Evolutionary conservation across 2,329 filamentous ascomycete species (phyloP), one percentile per base, ranked within the genome.

Genomic region (Podosphaera fusca): DNA sequence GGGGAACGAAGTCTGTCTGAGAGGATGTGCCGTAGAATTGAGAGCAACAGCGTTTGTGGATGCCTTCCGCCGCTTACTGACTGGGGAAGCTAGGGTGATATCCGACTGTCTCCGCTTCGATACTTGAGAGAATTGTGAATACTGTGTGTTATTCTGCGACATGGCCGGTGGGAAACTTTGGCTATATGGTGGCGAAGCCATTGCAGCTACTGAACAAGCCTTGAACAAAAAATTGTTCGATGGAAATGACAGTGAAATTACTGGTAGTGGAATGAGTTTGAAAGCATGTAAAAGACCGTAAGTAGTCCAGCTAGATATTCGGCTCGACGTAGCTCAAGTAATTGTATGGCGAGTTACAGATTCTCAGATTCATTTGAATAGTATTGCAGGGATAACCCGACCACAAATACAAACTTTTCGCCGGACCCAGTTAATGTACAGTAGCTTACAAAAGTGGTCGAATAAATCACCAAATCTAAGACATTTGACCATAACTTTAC

Each of bases 1-100:
- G 0, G 85, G 84, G 65, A 88, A 92, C 0, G 85, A 87, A 3
- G 87, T 89, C 65, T 88, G 84, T 45, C 86, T 84, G 1, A 92
- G 77, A 1, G 83, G 84, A 61, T 87, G 84, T 0, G 77, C 73
- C 1, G 78, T 77, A 1, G 78, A 77, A 14, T 66, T 63, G 12
- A 78, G 78, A 7, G 74, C 69, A 33, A 74, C 71, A 2, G 81
- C 81, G 61, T 80, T 72, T 60, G 70, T 76, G 10, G 82, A 87
- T 4, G 81, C 75, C 66, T 89, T 89, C 65, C 85, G 82, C 52
- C 82, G 81, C 67, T 87, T 87, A 52, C 73, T 68, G 14, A 71
- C 67, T 0, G 71, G 74, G 2, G 70, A 71, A 51, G 73, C 70
- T 40, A 73, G 73, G 8, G 74, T 65, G 55, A 74, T 72, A 60